Evolutionary conservation across 768 basidiomycete species (phyloP).

Genomic region (Cyclocybe aegerita): DNA sequence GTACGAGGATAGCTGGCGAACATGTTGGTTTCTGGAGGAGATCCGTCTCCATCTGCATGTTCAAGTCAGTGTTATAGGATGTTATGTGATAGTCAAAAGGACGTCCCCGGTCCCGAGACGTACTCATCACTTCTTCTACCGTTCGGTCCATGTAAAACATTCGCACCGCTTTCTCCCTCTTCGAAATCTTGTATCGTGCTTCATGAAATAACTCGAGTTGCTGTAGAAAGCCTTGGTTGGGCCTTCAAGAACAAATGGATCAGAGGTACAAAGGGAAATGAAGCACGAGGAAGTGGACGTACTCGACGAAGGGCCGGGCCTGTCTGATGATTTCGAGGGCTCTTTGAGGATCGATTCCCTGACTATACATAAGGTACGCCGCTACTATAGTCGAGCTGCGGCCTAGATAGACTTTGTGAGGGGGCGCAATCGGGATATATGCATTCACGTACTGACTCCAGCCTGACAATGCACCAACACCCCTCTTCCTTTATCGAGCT

Average conservation of each 20-base stretch:
- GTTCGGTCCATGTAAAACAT: slow-evolving; percentile 84
- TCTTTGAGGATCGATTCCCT: slow-evolving; percentile 50
- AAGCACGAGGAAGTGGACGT: slow-evolving; percentile 21
- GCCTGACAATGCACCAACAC: slow-evolving; percentile 92
- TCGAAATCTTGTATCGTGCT: slow-evolving; percentile 67
- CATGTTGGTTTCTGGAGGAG: slow-evolving; percentile 63
- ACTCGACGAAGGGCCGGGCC: slow-evolving; percentile 73
- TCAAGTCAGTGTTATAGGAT: slow-evolving; percentile 7
- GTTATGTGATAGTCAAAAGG: slow-evolving; percentile 13
- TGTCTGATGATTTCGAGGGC: slow-evolving; percentile 71
- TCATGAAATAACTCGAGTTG: slow-evolving; percentile 82
- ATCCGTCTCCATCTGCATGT: slow-evolving; percentile 70
- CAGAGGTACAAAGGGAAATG: not conserved
- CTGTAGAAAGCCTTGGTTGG: slow-evolving; percentile 79
- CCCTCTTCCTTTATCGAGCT: slow-evolving; percentile 71
- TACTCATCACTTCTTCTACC: slow-evolving; percentile 77
- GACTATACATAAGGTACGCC: slow-evolving; percentile 84
- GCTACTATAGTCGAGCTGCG: slow-evolving; percentile 84
- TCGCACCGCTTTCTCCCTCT: slow-evolving; percentile 66
- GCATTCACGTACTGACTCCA: slow-evolving; percentile 66
- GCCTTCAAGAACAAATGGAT: slow-evolving; percentile 42
- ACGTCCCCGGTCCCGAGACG: slow-evolving; percentile 23
- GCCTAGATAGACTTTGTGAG: slow-evolving; percentile 38
- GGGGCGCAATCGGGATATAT: not conserved
- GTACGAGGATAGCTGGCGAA: slow-evolving; percentile 74